A percentile compares a stretch with the other conserved stretches of the same genome.
Evolutionary conservation across 495 filamentous ascomycete genomes (phyloP).

Genomic region (Penicillium goetzii): DNA sequence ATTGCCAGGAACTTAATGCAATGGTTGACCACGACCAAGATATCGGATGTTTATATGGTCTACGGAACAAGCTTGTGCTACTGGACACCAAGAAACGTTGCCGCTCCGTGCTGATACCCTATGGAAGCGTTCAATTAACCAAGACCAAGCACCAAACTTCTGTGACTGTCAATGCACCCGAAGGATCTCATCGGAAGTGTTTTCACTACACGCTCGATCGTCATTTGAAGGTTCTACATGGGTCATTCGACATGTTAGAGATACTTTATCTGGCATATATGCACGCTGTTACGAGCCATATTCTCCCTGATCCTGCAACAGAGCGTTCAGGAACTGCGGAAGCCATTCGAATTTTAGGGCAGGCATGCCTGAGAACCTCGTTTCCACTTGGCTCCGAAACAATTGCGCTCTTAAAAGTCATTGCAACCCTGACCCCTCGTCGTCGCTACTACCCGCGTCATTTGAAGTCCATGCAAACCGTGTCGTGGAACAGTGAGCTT

Average conservation of each 20-base stretch:
- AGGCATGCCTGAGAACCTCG: constrained; percentile 53
- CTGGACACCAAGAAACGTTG: constrained; percentile 16
- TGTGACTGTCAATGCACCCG: constrained; percentile 36
- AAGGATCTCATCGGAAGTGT: constrained; percentile 35
- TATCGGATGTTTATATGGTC: constrained; percentile 55
- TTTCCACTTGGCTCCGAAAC: constrained; percentile 42
- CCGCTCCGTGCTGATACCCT: constrained; percentile 53
- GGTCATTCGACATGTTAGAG: constrained; percentile 51
- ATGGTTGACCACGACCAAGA: constrained; percentile 57
- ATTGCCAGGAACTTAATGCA: constrained; percentile 53
- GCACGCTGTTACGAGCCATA: constrained; percentile 59
- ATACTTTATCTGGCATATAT: constrained; percentile 56
- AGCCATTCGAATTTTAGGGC: constrained; percentile 47
- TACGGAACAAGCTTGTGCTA: constrained; percentile 57
- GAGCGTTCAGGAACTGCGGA: constrained; percentile 62
- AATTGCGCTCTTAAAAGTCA: constrained; percentile 39
- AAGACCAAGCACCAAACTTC: constrained; percentile 35
- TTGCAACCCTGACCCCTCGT: constrained; percentile 54
- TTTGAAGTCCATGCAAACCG: constrained; percentile 49
- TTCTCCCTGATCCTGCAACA: constrained; percentile 58
- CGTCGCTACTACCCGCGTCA: constrained; percentile 58
- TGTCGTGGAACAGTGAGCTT: constrained; percentile 49
- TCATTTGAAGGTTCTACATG: constrained; percentile 48
- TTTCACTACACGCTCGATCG: constrained; percentile 50
- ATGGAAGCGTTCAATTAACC: constrained; percentile 38